Conservation (phyloP, 495 filamentous ascomycete genomes). For the Entonaema liquescens region DNA sequence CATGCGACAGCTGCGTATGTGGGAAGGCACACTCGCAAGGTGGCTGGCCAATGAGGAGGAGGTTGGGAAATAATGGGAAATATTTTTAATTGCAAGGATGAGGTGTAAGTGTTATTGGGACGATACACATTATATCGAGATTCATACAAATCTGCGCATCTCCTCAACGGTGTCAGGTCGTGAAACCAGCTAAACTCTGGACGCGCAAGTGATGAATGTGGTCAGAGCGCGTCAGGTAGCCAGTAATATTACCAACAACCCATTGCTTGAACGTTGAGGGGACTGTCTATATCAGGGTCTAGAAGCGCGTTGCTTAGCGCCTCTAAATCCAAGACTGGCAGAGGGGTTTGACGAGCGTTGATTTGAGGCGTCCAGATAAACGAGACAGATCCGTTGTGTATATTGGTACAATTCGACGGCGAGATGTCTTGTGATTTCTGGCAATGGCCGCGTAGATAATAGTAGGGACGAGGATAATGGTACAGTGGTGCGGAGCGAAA, state of each 20-base stretch:
- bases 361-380: neutral
- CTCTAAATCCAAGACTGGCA: neutral
- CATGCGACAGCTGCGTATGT: constrained; percentile 12
- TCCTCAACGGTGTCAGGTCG: neutral
- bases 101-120: constrained; percentile 2
- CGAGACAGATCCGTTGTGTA: neutral
- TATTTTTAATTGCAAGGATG: constrained; percentile 11
- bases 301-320: neutral
- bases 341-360: neutral
- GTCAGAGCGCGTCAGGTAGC: neutral
- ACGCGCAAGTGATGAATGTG: constrained; percentile 2
- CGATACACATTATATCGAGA: neutral
- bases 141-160: neutral
- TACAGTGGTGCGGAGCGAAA: neutral
- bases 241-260: neutral
- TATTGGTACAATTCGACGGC: neutral
- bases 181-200: constrained; percentile 10
- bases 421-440: neutral
- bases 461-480: neutral
- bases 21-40: neutral
- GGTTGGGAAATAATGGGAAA: constrained; percentile 3
- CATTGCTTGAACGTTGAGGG: neutral
- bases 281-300: neutral
- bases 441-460: neutral
- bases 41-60: constrained; percentile 29